These are phyloP conservation scores for Favolaschia claudopus DNA, from an alignment of 768 basidiomycete species.

Conservation along the genomic window DNA sequence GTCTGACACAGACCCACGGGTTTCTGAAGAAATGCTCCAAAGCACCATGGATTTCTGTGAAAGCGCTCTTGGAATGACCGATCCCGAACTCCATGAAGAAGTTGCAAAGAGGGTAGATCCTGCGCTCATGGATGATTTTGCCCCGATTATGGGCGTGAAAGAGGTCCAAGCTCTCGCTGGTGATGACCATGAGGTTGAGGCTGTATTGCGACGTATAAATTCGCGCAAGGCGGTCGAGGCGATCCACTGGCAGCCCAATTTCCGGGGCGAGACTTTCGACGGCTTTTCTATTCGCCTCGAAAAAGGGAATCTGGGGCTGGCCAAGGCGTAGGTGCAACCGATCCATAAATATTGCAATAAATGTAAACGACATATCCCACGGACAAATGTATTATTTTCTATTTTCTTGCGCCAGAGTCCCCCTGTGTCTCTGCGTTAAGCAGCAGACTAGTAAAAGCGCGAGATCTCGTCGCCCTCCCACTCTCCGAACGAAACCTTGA, in stretches of 20 bases:
- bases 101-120: conserved; percentile 6
- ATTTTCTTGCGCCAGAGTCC: too few relatives aligned
- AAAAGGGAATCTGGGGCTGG: conserved; percentile 25
- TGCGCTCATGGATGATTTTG: background rate
- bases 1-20: conserved; percentile 30
- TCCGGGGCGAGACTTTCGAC: conserved; percentile 25
- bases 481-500: too few relatives aligned
- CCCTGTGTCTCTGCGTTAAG: too few relatives aligned
- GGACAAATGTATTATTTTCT: too few relatives aligned
- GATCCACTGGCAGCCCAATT: conserved; percentile 23
- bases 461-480: too few relatives aligned
- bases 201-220: conserved; percentile 4
- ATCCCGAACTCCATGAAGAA: conserved; percentile 9
- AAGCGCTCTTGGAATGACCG: conserved; percentile 6
- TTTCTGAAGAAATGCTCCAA: conserved; percentile 11
- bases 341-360: too few relatives aligned
- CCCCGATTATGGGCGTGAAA: background rate
- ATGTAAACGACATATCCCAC: too few relatives aligned
- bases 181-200: conserved; percentile 4
- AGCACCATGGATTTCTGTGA: conserved; percentile 22
- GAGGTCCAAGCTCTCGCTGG: background rate
- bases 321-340: too few relatives aligned
- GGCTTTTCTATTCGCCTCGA: conserved; percentile 25
- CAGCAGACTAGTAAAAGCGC: too few relatives aligned
- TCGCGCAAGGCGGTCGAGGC: conserved; percentile 28